Evolutionary conservation across 306 rosid species (phyloP), one percentile per base, ranked within the genome.

Genomic region (Castanospermum australe): DNA sequence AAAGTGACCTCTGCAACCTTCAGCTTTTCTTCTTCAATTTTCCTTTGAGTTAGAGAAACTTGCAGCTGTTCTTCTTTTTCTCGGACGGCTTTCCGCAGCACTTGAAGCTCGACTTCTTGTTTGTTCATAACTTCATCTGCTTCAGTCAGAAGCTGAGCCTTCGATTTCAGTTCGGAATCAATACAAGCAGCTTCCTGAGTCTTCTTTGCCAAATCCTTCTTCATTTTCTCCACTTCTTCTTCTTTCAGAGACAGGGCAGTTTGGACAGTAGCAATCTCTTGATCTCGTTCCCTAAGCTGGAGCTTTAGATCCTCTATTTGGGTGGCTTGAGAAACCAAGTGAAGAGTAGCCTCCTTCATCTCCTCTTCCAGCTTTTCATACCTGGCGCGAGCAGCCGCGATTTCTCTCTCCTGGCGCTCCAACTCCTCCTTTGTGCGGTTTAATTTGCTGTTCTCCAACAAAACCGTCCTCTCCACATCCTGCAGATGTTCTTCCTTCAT

Each of bases 401-500:
- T 84, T 41, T 90, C 92, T 77, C 63, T 81, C 90, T 90, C 97
- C 73, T 88, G 92, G n/a, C 68, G 85, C 84, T 88, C 91, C 77
- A 95, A 82, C 79, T 90, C 90, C 81, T 88, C 92, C 86, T 88
- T 92, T 18, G 97, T 85, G 67, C 52, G 84, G 68, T 84, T 78
- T 76, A 95, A 65, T 10, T 85, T 89, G 13, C 81, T 80, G 36
- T 88, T 80, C 84, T 91, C 98, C 71, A 90, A 63, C 35, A 83
- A 64, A 63, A 95, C 91, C 21, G 60, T 71, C 83, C 86, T 84
- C 84, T 93, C 96, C 1, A 90, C 91, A 71, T 91, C 96, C 79
- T 84, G 85, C 67, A 95, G 86, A 60, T 88, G 89, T 39, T 91
- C 96, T 82, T 95, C 99, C 81, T 93, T 95, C 78, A 67, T 86